Conservation (phyloP, 179 eudicot genomes). For the Camellia oleifera region DNA sequence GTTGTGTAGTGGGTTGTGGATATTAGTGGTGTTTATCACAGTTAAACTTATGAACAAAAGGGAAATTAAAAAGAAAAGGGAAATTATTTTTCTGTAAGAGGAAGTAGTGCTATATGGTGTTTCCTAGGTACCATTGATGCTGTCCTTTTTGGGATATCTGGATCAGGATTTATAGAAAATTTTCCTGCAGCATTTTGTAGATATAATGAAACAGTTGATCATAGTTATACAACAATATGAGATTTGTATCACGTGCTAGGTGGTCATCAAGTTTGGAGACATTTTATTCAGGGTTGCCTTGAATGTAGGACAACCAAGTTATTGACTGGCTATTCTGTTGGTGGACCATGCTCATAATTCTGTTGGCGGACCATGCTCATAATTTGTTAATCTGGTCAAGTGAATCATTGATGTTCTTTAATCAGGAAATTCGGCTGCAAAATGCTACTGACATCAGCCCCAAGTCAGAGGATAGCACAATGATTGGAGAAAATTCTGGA, state of each 20-base stretch:
- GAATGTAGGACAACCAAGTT: neutral
- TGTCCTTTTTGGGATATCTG: no score
- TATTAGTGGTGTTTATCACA: neutral
- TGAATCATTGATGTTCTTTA: neutral
- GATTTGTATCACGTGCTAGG: neutral
- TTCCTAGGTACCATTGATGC: no score
- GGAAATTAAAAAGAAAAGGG: neutral
- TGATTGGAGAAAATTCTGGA: conserved; percentile 50
- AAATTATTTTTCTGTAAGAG: neutral
- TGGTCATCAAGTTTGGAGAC: neutral
- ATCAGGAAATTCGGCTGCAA: conserved; percentile 44
- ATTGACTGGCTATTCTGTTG: neutral
- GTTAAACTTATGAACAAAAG: neutral
- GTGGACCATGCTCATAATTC: no score
- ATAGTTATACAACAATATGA: no score
- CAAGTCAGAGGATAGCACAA: conserved; percentile 41
- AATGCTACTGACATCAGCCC: conserved; percentile 37
- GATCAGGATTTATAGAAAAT: no score
- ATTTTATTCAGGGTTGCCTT: neutral
- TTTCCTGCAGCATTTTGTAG: neutral
- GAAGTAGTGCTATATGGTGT: neutral
- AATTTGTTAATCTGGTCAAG: conserved; percentile 6
- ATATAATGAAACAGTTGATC: neutral
- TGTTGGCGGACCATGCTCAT: neutral
- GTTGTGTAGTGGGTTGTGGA: neutral